These are phyloP conservation scores for Lentithecium fluviatile DNA, from an alignment of 495 filamentous ascomycete species.

Conservation along the genomic window DNA sequence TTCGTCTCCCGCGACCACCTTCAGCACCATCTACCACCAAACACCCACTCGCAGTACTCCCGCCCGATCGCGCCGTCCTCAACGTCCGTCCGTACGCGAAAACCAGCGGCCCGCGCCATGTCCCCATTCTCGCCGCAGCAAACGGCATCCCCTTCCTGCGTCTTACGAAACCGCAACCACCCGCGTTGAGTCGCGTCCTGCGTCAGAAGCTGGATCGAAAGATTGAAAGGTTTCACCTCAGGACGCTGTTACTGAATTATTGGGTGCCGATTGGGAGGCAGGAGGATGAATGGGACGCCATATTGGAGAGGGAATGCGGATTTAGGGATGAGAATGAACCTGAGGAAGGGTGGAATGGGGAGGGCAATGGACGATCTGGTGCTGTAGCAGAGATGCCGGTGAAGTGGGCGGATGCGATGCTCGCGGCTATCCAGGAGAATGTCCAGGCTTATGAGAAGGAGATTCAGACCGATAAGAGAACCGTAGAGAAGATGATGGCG, in stretches of 20 bases:
- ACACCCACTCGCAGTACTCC: conserved; percentile 34
- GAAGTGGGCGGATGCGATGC: conserved; percentile 9
- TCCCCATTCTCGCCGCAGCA: conserved; percentile 61
- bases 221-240: conserved; percentile 44
- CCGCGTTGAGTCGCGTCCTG: conserved; percentile 56
- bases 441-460: conserved; percentile 18
- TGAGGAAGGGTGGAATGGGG: background rate
- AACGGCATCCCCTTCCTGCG: conserved; percentile 67
- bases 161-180: conserved; percentile 66
- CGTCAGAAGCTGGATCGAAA: conserved; percentile 48
- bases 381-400: too few species aligned
- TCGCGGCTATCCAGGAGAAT: conserved; percentile 30
- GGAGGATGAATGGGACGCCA: conserved; percentile 61
- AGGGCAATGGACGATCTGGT: too few species aligned
- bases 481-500: conserved; percentile 50
- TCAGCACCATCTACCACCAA: background rate
- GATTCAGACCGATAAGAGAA: conserved; percentile 29
- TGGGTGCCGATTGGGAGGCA: conserved; percentile 47
- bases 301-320: conserved; percentile 36
- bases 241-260: conserved; percentile 39
- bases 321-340: conserved; percentile 5
- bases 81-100: conserved; percentile 46
- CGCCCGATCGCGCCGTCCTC: conserved; percentile 42
- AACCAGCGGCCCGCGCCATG: conserved; percentile 54
- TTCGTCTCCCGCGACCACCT: background rate